phyloP scores from a whole-genome alignment of 768 basidiomycete species.

The Termitomyces sp. region DNA sequence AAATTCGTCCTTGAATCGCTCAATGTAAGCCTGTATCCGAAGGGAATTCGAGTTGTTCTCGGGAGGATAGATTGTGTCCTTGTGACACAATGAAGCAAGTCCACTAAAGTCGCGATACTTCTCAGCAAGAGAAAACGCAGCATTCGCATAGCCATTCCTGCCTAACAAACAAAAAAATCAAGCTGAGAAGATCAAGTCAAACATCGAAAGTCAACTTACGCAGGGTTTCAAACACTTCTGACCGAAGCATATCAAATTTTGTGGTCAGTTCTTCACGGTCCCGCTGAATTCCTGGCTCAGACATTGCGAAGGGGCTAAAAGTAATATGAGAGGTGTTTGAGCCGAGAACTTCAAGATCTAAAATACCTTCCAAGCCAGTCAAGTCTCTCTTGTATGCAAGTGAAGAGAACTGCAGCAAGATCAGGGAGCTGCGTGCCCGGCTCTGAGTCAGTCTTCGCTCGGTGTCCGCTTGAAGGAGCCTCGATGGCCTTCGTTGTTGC shows the following conservation, averaged over 20 bases:
- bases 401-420: slow-evolving; percentile 60
- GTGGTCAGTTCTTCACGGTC: slow-evolving; percentile 61
- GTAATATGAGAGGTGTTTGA: neutral
- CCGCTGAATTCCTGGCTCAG: slow-evolving; percentile 45
- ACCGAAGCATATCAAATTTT: slow-evolving; percentile 66
- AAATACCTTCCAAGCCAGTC: slow-evolving; percentile 62
- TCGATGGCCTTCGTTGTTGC: slow-evolving; percentile 50
- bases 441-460: slow-evolving; percentile 26
- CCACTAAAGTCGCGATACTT: slow-evolving; percentile 82
- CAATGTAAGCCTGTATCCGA: slow-evolving; percentile 69
- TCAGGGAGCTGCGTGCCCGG: slow-evolving; percentile 57
- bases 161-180: slow-evolving; percentile 38
- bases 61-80: slow-evolving; percentile 57
- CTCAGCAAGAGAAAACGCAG: slow-evolving; percentile 83
- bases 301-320: slow-evolving; percentile 41
- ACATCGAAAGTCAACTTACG: slow-evolving; percentile 44
- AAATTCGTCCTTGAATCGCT: slow-evolving; percentile 78
- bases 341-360: slow-evolving; percentile 1
- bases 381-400: slow-evolving; percentile 63
- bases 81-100: slow-evolving; percentile 81
- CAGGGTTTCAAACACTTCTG: slow-evolving; percentile 75
- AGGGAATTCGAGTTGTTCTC: slow-evolving; percentile 59
- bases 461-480: slow-evolving; percentile 23
- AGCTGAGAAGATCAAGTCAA: neutral
- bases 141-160: slow-evolving; percentile 54